These are phyloP conservation scores for Citrus mangshanensis DNA, from an alignment of 345 rosid species.

Conservation along the genomic window DNA sequence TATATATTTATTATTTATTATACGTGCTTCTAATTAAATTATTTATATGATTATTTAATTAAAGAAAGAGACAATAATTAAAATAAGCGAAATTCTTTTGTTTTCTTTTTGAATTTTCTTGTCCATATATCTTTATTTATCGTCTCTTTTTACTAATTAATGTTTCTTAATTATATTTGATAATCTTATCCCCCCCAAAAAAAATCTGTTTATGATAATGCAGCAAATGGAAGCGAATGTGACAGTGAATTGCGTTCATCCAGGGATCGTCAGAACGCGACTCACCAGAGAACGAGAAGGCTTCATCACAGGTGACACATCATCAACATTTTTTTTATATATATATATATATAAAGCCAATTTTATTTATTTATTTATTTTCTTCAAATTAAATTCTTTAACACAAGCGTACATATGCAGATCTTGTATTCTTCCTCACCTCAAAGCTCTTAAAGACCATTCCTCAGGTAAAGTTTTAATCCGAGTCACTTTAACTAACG, in stretches of 20 bases:
- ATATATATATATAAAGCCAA: background rate
- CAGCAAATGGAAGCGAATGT: slow-evolving; percentile 84
- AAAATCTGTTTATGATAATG: slow-evolving; percentile 4
- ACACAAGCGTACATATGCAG: slow-evolving; percentile 31
- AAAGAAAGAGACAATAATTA: background rate
- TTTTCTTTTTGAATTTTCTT: slow-evolving; percentile 12
- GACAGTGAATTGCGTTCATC: slow-evolving; percentile 88
- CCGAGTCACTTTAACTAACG: too few species aligned
- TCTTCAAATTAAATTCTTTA: background rate
- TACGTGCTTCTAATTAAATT: background rate
- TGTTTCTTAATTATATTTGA: too few species aligned
- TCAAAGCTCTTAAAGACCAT: slow-evolving; percentile 86
- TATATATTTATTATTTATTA: background rate
- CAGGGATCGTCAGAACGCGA: slow-evolving; percentile 89
- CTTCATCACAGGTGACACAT: slow-evolving; percentile 54
- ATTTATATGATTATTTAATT: background rate
- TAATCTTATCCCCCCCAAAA: too few species aligned
- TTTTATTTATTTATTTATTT: background rate
- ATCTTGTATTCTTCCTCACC: slow-evolving; percentile 73
- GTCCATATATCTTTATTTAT: background rate
- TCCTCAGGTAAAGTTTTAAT: slow-evolving; percentile 54
- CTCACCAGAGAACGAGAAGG: slow-evolving; percentile 96
- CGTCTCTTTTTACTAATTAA: background rate
- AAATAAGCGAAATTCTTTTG: slow-evolving; percentile 34
- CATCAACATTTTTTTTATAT: background rate